Conservation (phyloP, 148 eudicot species). For the Polygonum aviculare region DNA sequence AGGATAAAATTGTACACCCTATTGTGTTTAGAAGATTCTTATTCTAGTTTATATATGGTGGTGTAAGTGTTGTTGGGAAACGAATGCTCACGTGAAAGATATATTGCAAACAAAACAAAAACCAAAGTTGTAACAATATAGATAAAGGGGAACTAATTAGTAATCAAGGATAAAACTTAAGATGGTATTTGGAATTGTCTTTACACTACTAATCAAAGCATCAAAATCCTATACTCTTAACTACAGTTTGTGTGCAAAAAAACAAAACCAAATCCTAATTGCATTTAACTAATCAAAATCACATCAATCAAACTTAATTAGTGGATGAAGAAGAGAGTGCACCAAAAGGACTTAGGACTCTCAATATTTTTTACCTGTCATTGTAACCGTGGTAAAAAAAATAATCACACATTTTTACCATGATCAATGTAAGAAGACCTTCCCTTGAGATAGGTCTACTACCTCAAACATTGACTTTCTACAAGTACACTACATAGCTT, state of each 20-base stretch:
- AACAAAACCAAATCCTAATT: neutral
- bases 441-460: neutral
- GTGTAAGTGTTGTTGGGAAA: neutral
- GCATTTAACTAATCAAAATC: neutral
- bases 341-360: neutral
- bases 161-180: too few relatives aligned
- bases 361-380: too few relatives aligned
- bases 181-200: too few relatives aligned
- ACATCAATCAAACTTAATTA: conserved; percentile 3
- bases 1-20: neutral
- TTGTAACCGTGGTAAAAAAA: too few relatives aligned
- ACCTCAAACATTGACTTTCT: neutral
- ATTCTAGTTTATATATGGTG: neutral
- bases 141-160: too few relatives aligned
- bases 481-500: neutral
- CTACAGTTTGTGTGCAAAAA: neutral
- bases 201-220: neutral
- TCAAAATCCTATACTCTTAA: neutral
- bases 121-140: neutral
- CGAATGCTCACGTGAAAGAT: too few relatives aligned
- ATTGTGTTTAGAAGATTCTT: neutral
- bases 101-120: neutral
- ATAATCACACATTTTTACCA: too few relatives aligned
- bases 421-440: too few relatives aligned
- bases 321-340: neutral